Base-by-base conservation (phyloP, 768 basidiomycete species). In the Russula sp. region DNA sequence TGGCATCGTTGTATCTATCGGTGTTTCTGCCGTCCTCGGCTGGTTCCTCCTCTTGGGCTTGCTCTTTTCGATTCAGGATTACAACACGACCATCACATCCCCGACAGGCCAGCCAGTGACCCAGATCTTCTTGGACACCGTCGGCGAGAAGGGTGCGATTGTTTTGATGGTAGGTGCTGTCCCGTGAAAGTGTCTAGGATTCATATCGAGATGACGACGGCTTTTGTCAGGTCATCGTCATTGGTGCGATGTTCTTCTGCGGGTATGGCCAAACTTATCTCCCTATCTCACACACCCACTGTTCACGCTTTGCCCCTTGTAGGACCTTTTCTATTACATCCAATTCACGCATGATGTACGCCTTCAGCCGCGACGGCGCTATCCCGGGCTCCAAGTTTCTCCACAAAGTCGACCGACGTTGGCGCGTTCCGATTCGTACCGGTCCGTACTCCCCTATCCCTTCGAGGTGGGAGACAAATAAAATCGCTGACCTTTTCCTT, bases 341-440 rank as follows among this genome's bases (percentile, higher is more conserved):
- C 0, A 92, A 91, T 70, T 87, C 85, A 4, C 79, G 89, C 0
- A 91, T 91, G 89, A 88, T 88, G 85, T 92, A 84, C 70, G 86
- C 88, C 0, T 91, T 90, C 69, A 80, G 87, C 4, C 81, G 89
- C 42, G 89, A 92, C 71, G 85, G 87, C 0, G 88, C 82, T 11
- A 79, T 89, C 31, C 88, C 89, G 0, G 86, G 84, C 13, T 84
- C 84, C 64, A 78, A 70, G 40, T 88, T 85, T 73, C 85, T 89
- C 73, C 80, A 81, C 67, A 80, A 84, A 65, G 88, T 89, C 40
- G 82, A 82, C 72, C 59, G 72, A 11, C 77, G 77, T 55, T 82
- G 79, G 76, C 82, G 78, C 69, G 86, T 83, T 3, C 89, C 89
- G 2, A 79, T 87, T 58, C 80, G 88, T 11, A 86, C 89, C 34